These are phyloP conservation scores for Linnemannia hyalina DNA, from an alignment of 192 early-diverging fungal genomes.

Conservation along the genomic window DNA sequence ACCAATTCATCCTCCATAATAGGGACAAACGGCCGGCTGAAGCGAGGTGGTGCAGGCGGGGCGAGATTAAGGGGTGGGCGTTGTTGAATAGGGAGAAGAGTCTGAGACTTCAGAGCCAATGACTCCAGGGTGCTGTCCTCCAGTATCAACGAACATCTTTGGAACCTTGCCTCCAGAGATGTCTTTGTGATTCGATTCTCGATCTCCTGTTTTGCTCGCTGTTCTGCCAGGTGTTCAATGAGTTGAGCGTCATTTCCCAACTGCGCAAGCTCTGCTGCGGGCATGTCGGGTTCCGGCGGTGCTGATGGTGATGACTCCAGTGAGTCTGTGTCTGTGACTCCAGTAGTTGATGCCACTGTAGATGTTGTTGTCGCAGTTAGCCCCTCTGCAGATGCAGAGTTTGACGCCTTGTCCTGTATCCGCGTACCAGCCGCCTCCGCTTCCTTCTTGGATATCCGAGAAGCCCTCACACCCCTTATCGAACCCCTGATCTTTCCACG, in stretches of 20 bases:
- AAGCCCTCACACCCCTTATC: not conserved
- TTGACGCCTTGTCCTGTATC: too few relatives aligned
- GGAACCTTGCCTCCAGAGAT: conserved; percentile 27
- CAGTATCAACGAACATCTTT: conserved; percentile 20
- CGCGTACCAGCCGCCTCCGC: not conserved
- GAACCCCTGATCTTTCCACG: not conserved
- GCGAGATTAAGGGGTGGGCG: conserved; percentile 37
- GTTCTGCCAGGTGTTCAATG: conserved; percentile 2
- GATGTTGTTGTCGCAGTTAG: not conserved
- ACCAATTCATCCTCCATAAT: conserved; percentile 57
- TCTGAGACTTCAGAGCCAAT: conserved; percentile 8
- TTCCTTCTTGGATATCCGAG: not conserved
- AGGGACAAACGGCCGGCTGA: not conserved
- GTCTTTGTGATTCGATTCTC: conserved; percentile 13
- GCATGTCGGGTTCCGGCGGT: not conserved
- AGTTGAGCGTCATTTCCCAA: not conserved
- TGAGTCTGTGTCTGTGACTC: not conserved
- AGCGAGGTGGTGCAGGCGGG: not conserved
- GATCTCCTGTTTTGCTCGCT: conserved; percentile 7
- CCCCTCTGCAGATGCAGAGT: too few relatives aligned
- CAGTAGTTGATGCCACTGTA: too few relatives aligned
- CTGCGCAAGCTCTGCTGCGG: not conserved
- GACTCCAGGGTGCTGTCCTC: conserved; percentile 25
- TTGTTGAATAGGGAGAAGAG: conserved; percentile 12
- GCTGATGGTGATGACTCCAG: not conserved